These are phyloP conservation scores for Didymella exigua DNA, from an alignment of 2,329 filamentous ascomycete genomes.

Conservation along the genomic window DNA sequence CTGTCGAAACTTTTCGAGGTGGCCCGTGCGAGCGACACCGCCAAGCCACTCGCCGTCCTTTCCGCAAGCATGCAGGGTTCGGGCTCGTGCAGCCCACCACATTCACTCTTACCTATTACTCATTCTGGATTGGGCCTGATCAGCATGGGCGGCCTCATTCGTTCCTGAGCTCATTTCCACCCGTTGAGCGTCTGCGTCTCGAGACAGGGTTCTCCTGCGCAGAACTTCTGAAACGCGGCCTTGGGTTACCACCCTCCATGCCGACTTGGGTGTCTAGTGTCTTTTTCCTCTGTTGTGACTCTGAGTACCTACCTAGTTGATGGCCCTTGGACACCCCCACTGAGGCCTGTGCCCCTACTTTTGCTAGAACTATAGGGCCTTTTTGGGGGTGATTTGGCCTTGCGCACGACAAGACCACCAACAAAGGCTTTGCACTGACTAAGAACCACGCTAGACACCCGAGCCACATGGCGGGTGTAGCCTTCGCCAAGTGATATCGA, in stretches of 20 bases:
- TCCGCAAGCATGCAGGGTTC: neutral
- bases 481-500: neutral
- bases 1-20: conserved; percentile 28
- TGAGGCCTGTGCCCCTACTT: too few relatives aligned
- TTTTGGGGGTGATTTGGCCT: too few relatives aligned
- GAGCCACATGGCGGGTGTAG: too few relatives aligned
- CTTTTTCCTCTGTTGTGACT: too few relatives aligned
- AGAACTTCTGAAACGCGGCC: conserved; percentile 1
- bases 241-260: too few relatives aligned
- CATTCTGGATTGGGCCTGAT: neutral
- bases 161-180: neutral
- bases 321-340: too few relatives aligned
- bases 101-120: neutral
- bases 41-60: conserved; percentile 3
- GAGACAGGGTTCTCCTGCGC: neutral
- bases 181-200: neutral
- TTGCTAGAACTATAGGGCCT: too few relatives aligned
- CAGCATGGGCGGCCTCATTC: neutral
- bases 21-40: conserved; percentile 24
- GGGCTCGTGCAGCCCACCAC: neutral
- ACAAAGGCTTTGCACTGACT: too few relatives aligned
- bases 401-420: too few relatives aligned
- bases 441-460: too few relatives aligned
- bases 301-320: too few relatives aligned
- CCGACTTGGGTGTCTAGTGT: too few relatives aligned